Evolutionary conservation across 495 filamentous ascomycete genomes (phyloP).

Genomic region (Elasticomyces elasticus): DNA sequence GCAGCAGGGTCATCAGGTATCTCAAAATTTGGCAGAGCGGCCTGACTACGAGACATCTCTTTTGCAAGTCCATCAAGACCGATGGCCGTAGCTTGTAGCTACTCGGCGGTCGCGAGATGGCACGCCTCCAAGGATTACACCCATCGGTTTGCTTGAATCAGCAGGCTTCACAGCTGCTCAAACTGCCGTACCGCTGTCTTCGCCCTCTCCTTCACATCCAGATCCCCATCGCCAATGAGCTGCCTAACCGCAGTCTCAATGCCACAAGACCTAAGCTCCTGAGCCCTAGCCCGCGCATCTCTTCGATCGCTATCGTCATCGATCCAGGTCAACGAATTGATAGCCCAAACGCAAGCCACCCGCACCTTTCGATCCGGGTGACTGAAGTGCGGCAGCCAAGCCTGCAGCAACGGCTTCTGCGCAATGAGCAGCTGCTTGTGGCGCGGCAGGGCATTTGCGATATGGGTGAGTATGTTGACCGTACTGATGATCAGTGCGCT

Average conservation of each 20-base stretch:
- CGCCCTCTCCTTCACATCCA: conserved; percentile 73
- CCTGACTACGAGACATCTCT: too few species aligned
- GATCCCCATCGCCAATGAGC: conserved; percentile 61
- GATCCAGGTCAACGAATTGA: conserved; percentile 71
- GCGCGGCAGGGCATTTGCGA: conserved; percentile 65
- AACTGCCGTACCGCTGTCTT: conserved; percentile 69
- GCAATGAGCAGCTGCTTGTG: conserved; percentile 68
- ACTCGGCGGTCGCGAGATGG: too few species aligned
- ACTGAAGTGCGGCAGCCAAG: conserved; percentile 49
- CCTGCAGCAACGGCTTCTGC: conserved; percentile 46
- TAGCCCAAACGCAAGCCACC: conserved; percentile 63
- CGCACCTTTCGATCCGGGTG: conserved; percentile 63
- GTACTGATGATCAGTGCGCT: conserved; percentile 64
- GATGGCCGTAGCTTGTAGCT: too few species aligned
- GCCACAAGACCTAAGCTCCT: conserved; percentile 59
- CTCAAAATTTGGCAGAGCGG: too few species aligned
- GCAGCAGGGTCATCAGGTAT: too few species aligned
- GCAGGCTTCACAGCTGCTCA: conserved; percentile 8
- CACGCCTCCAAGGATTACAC: too few species aligned
- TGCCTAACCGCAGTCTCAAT: conserved; percentile 52
- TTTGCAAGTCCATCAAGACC: too few species aligned
- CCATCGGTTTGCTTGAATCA: too few species aligned
- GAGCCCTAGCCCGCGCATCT: conserved; percentile 52
- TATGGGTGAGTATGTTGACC: conserved; percentile 69
- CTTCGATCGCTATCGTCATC: conserved; percentile 59